phyloP scores from a whole-genome alignment of 1,284 basidiomycete species.

The Vanrija humicola region DNA sequence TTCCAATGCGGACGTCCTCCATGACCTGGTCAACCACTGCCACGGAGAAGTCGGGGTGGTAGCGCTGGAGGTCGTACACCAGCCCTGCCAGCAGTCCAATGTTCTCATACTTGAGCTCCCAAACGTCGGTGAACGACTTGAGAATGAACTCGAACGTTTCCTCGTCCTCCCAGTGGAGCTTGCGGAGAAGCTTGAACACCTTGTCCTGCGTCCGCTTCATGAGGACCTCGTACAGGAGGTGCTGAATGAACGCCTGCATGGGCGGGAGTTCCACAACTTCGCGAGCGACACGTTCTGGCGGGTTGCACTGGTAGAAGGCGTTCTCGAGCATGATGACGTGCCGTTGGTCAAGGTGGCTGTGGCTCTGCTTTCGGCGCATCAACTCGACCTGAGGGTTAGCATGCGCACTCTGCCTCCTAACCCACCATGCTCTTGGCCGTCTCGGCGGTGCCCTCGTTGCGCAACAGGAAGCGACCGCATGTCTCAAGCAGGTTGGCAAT shows the following conservation, averaged over 20 bases:
- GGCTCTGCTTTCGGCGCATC: slow-evolving; percentile 87
- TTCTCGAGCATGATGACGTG: slow-evolving; percentile 90
- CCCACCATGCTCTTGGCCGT: slow-evolving; percentile 57
- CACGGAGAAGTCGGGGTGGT: slow-evolving; percentile 83
- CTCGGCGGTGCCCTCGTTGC: slow-evolving; percentile 80
- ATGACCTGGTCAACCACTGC: slow-evolving; percentile 89
- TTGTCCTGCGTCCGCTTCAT: slow-evolving; percentile 88
- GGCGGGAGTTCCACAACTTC: slow-evolving; percentile 79
- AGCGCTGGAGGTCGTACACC: slow-evolving; percentile 86
- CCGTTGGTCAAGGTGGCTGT: slow-evolving; percentile 86
- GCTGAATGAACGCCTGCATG: slow-evolving; percentile 88
- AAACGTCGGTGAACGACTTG: slow-evolving; percentile 89
- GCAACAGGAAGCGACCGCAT: slow-evolving; percentile 86
- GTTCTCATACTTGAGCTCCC: slow-evolving; percentile 91
- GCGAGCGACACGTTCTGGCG: slow-evolving; percentile 83
- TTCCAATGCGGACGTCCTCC: slow-evolving; percentile 82
- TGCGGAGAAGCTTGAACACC: slow-evolving; percentile 83
- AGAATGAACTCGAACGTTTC: slow-evolving; percentile 52
- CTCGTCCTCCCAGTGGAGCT: slow-evolving; percentile 89
- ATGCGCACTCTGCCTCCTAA: neutral
- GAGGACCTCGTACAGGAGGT: slow-evolving; percentile 87
- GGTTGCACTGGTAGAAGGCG: slow-evolving; percentile 99
- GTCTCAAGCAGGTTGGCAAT: slow-evolving; percentile 86
- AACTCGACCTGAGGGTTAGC: slow-evolving; percentile 67
- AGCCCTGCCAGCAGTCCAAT: slow-evolving; percentile 90